These are phyloP conservation scores for Pseudogymnoascus sp. DNA, from an alignment of 2,329 filamentous ascomycete species.

Conservation along the genomic window DNA sequence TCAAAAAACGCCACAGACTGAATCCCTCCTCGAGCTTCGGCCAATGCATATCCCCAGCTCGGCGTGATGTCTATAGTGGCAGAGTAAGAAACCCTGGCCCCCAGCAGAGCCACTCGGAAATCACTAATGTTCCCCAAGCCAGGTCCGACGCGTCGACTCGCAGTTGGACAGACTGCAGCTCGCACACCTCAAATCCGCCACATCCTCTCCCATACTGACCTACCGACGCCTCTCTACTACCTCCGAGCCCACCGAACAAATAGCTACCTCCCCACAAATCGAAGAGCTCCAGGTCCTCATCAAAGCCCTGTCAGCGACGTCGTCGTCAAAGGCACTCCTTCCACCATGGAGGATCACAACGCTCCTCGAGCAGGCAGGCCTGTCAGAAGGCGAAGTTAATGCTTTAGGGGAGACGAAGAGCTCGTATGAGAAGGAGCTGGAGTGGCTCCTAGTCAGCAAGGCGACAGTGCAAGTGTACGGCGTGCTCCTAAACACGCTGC, in stretches of 20 bases:
- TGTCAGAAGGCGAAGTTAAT: constrained; percentile 38
- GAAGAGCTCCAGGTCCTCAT: constrained; percentile 59
- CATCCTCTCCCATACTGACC: constrained; percentile 19
- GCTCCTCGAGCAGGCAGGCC: constrained; percentile 55
- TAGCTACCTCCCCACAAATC: constrained; percentile 42
- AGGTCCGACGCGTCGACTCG: constrained; percentile 55
- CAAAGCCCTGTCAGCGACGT: constrained; percentile 62
- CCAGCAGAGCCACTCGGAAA: constrained; percentile 7
- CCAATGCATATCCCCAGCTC: background rate
- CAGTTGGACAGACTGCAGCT: constrained; percentile 57
- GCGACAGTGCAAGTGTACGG: constrained; percentile 88
- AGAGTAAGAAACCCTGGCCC: constrained; percentile 30
- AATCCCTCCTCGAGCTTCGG: background rate
- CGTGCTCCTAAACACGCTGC: constrained; percentile 63
- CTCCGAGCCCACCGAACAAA: constrained; percentile 14
- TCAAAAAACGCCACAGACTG: background rate
- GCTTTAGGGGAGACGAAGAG: constrained; percentile 30
- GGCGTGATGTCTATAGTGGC: constrained; percentile 38
- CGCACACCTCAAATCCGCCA: constrained; percentile 30
- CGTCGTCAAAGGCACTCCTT: constrained; percentile 56
- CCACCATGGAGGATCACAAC: constrained; percentile 49
- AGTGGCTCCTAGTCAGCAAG: constrained; percentile 88
- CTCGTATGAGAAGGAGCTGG: constrained; percentile 66
- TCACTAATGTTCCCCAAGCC: constrained; percentile 23
- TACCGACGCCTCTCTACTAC: constrained; percentile 26